Percentiles rank a stretch among this genome's conserved stretches.
Conservation (phyloP, 495 filamentous ascomycete genomes). For the Bacidia gigantensis region DNA sequence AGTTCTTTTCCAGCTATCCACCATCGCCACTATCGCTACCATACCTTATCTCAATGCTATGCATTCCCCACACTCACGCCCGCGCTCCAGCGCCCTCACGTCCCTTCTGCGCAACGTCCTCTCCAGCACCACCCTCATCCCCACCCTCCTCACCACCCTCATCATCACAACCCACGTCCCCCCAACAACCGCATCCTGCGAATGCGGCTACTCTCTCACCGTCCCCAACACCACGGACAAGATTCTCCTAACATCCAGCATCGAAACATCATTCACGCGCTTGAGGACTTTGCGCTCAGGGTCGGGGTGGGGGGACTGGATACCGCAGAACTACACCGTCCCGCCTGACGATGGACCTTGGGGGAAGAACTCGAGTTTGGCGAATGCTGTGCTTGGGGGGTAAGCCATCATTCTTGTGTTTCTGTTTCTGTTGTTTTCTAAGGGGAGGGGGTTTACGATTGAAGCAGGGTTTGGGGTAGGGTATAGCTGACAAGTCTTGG, state of each 20-base stretch:
- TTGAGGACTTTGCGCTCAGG: conserved; percentile 31
- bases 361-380: conserved; percentile 43
- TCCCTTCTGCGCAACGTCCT: background rate
- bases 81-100: too few relatives aligned
- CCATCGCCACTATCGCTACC: background rate
- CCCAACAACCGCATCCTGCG: conserved; percentile 37
- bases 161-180: background rate
- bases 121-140: background rate
- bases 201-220: conserved; percentile 59
- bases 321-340: conserved; percentile 49
- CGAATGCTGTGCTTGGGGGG: conserved; percentile 43
- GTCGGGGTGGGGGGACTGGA: conserved; percentile 44
- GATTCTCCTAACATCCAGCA: conserved; percentile 48
- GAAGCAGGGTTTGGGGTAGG: conserved; percentile 23
- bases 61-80: too few relatives aligned
- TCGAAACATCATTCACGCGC: conserved; percentile 56
- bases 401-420: conserved; percentile 15
- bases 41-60: background rate
- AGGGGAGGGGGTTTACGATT: conserved; percentile 6
- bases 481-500: conserved; percentile 32
- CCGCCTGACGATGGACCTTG: conserved; percentile 45
- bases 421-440: background rate
- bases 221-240: conserved; percentile 30
- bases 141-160: background rate
- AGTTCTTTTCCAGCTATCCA: background rate